Evolutionary conservation across 805 yeast genomes (phyloP).

Genomic region (Kuraishia capsulata): DNA sequence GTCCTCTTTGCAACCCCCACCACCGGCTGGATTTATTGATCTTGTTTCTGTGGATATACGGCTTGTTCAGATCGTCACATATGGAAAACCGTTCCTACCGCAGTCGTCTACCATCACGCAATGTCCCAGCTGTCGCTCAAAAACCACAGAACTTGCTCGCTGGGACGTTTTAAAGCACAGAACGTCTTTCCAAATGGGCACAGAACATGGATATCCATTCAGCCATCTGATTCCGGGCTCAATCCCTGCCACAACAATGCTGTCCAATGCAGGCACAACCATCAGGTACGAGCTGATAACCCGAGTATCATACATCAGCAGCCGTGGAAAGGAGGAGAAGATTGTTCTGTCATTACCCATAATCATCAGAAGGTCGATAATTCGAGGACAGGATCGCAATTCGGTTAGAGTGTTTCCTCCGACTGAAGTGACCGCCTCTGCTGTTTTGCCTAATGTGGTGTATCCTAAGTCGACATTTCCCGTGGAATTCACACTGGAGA

Average conservation of each 20-base stretch:
- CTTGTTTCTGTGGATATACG: conserved; percentile 53
- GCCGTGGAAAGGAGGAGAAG: conserved; percentile 22
- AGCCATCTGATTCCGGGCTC: conserved; percentile 84
- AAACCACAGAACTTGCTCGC: conserved; percentile 57
- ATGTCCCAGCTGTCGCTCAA: conserved; percentile 52
- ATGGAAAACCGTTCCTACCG: conserved; percentile 58
- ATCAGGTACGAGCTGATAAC: conserved; percentile 77
- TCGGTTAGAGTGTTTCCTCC: conserved; percentile 93
- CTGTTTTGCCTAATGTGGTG: conserved; percentile 79
- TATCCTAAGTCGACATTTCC: conserved; percentile 85
- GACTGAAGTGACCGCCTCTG: conserved; percentile 80
- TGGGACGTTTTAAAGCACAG: conserved; percentile 76
- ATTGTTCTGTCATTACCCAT: conserved; percentile 51
- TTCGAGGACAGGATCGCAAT: conserved; percentile 76
- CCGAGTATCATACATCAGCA: conserved; percentile 30
- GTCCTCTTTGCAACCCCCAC: conserved; percentile 9
- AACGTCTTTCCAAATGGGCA: conserved; percentile 50
- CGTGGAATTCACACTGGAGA: conserved; percentile 73
- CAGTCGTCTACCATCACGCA: conserved; percentile 35
- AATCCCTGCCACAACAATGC: conserved; percentile 74
- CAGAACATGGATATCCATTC: conserved; percentile 81
- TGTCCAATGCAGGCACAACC: conserved; percentile 37
- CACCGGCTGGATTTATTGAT: conserved; percentile 31
- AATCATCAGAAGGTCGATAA: conserved; percentile 64
- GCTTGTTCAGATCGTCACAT: conserved; percentile 63